These are phyloP conservation scores for Aspergillus pseudoglaucus DNA, from an alignment of 2,329 filamentous ascomycete genomes.

Conservation along the genomic window DNA sequence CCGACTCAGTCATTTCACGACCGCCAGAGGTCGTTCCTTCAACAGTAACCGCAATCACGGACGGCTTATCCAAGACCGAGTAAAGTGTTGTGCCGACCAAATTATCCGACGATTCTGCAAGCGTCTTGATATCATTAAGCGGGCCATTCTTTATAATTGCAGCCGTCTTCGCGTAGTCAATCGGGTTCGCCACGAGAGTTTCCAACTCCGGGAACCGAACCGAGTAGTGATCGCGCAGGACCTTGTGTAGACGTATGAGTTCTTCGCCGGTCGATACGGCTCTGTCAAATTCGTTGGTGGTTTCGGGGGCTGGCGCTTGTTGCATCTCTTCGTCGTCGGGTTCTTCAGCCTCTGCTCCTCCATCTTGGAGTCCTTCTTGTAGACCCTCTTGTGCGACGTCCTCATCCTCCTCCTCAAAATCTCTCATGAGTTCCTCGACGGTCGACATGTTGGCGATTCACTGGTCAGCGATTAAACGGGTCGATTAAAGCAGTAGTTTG, in stretches of 20 bases:
- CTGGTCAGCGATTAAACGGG: not conserved
- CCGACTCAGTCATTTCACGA: constrained; percentile 64
- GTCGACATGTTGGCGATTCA: constrained; percentile 64
- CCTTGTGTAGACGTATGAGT: constrained; percentile 90
- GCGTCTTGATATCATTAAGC: constrained; percentile 75
- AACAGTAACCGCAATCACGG: constrained; percentile 90
- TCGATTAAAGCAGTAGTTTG: too few species aligned
- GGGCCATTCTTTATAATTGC: constrained; percentile 89
- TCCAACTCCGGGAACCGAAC: constrained; percentile 90
- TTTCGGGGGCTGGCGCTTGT: constrained; percentile 57
- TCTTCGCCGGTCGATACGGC: constrained; percentile 92
- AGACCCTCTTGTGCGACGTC: constrained; percentile 54
- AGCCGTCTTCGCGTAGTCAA: constrained; percentile 94
- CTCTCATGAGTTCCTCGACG: constrained; percentile 85
- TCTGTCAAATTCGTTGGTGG: constrained; percentile 75
- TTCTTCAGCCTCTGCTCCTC: constrained; percentile 59
- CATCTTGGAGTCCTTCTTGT: not conserved
- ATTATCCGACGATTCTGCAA: constrained; percentile 73
- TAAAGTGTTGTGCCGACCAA: constrained; percentile 67
- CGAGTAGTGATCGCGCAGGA: constrained; percentile 92
- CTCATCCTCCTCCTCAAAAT: constrained; percentile 68
- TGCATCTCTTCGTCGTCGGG: constrained; percentile 54
- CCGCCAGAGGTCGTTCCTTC: constrained; percentile 89
- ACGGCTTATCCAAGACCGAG: constrained; percentile 77
- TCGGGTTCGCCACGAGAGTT: constrained; percentile 77